These are phyloP conservation scores for Avena eriantha DNA, from an alignment of 176 grass and related monocot genomes.

Conservation along the genomic window DNA sequence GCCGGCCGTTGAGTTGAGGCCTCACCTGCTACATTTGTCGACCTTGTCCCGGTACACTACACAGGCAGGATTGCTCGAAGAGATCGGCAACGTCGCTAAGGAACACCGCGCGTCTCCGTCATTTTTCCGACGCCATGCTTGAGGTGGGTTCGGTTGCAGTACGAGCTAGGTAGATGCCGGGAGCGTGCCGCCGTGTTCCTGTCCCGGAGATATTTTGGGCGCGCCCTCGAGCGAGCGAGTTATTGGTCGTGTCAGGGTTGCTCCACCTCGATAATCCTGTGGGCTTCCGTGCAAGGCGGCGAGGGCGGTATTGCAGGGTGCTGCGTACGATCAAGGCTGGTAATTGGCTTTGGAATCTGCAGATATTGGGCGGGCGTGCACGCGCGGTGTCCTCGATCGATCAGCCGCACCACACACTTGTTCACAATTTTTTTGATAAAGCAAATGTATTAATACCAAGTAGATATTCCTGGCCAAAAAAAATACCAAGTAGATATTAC, in stretches of 20 bases:
- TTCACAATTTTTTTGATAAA: no score
- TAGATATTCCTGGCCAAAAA: no score
- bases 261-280: constrained; percentile 15
- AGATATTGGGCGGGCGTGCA: not conserved
- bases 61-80: not conserved
- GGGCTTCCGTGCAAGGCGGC: constrained; percentile 30
- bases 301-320: constrained; percentile 19
- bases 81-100: not conserved
- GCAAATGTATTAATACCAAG: no score
- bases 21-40: constrained; percentile 10
- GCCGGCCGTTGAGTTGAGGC: constrained; percentile 30
- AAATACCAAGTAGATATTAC: no score
- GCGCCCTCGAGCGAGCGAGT: not conserved
- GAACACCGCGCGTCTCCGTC: not conserved
- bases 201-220: not conserved
- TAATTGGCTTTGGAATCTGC: not conserved
- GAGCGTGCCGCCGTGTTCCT: not conserved
- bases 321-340: not conserved
- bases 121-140: not conserved
- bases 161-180: not conserved
- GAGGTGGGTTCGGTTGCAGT: not conserved
- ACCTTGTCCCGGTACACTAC: not conserved
- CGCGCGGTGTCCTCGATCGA: not conserved
- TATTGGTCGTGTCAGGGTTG: constrained; percentile 35
- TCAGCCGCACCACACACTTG: no score